phyloP scores from a whole-genome alignment of 78 protist genomes.

The Salpingoeca rosetta region DNA sequence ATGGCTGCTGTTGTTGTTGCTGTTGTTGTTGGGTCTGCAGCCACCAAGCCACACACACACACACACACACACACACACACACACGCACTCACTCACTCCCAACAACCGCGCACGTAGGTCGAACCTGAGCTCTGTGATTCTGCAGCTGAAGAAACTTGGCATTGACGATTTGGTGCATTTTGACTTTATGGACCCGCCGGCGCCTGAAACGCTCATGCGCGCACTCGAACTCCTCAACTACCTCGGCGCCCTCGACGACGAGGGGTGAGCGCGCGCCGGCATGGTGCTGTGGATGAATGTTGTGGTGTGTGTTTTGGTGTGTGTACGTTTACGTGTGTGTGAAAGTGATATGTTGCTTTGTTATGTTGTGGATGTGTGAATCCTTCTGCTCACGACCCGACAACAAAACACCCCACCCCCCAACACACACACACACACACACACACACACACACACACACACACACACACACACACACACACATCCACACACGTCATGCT shows the following conservation, averaged over 20 bases:
- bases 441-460: no score
- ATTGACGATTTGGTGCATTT: slow-evolving; percentile 91
- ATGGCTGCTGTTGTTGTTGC: not conserved
- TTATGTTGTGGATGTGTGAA: not conserved
- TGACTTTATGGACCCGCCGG: slow-evolving; percentile 98
- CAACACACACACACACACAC: no score
- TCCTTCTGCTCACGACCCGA: not conserved
- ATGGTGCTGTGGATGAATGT: slow-evolving; percentile 33
- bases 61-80: slow-evolving; percentile 54
- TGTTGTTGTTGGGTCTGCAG: no score
- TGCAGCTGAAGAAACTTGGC: slow-evolving; percentile 84
- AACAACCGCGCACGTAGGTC: slow-evolving; percentile 84
- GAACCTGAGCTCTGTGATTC: slow-evolving; percentile 62
- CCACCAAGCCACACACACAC: no score
- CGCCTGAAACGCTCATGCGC: slow-evolving; percentile 95
- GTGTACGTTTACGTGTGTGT: not conserved
- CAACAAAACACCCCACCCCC: no score
- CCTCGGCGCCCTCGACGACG: slow-evolving; percentile 95
- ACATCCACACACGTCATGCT: no score
- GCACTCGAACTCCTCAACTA: slow-evolving; percentile 91
- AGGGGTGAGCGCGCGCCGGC: slow-evolving; percentile 81
- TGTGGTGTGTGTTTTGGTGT: not conserved
- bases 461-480: no score
- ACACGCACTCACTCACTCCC: no score
- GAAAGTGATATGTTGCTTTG: not conserved